These are phyloP conservation scores for Aureobasidium subglaciale DNA, from an alignment of 2,329 filamentous ascomycete genomes.

Conservation along the genomic window DNA sequence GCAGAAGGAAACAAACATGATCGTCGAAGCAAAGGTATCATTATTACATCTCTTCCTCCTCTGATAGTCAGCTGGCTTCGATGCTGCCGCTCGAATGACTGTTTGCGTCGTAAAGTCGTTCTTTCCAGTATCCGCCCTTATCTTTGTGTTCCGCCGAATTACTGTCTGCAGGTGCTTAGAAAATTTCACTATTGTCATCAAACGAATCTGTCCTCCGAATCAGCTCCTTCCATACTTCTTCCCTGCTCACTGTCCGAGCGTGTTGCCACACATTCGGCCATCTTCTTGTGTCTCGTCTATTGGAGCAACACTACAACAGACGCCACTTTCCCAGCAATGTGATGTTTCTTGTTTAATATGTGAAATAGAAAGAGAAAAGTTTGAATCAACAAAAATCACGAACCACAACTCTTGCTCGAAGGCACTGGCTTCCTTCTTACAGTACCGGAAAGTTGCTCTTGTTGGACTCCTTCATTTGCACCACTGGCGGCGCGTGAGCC, in stretches of 20 bases:
- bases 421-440: conserved; percentile 21
- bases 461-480: background rate
- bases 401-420: conserved; percentile 11
- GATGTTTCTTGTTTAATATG: background rate
- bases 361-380: background rate
- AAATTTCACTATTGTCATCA: conserved; percentile 11
- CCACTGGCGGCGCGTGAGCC: conserved; percentile 24
- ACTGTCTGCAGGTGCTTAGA: background rate
- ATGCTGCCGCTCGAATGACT: background rate
- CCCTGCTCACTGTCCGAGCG: background rate
- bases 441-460: conserved; percentile 16
- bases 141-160: background rate
- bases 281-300: background rate
- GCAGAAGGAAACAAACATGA: background rate
- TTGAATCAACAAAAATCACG: conserved; percentile 10
- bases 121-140: background rate
- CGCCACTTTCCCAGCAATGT: background rate
- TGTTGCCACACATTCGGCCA: background rate
- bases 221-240: conserved; percentile 1
- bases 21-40: background rate
- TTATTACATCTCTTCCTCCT: conserved; percentile 8
- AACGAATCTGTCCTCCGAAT: conserved; percentile 10
- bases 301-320: background rate
- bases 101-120: conserved; percentile 4
- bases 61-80: background rate